Evolutionary conservation across 2,329 filamentous ascomycete species (phyloP), one percentile per base, ranked within the genome.

Genomic region (Clarireedia monteithiana): DNA sequence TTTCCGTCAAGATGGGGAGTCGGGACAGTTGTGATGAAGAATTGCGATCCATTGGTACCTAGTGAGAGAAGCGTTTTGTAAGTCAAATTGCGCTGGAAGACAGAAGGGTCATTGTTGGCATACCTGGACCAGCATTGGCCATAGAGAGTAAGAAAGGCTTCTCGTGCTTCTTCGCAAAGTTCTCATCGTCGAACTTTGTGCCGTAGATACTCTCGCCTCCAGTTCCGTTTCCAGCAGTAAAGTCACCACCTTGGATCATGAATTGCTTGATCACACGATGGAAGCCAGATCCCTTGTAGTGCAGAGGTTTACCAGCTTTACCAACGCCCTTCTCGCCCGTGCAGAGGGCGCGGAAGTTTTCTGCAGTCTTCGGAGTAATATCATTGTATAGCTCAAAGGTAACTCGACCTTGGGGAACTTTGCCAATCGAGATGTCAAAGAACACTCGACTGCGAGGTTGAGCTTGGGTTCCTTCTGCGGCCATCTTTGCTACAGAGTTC

Each of bases 241-340:
- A 99, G 73, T 97, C 94, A 73, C 94, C 92, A 69, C 94, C 91
- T 76, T 96, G 88, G 68, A 96, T 94, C 92, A 99, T 97, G 75
- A 99, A 99, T 67, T 89, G 83, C 79, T 96, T 96, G 77, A 99
- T 99, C 62, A 99, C 88, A 51, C 92, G 88, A 78, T 99, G 92
- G 79, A 99, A 97, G 65, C 77, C 78, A 59, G 89, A 95, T 64
- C 89, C 88, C 79, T 96, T 96, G 83, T 90, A 99, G 77, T 89
- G 88, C 53, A 99, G 81, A 47, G 86, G 87, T 75, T 91, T 91
- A 70, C 91, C 91, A 30, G 82, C 74, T 70, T 89, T 88, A 63
- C 90, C 89, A 24, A 80, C 66, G 59, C 92, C 92, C 76, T 96
- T 96, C 78, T 97, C 92, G 64, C 92, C 92, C 0, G 92, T 96